phyloP scores from a whole-genome alignment of 257 asterid genomes.

The Gynochthodes officinalis region DNA sequence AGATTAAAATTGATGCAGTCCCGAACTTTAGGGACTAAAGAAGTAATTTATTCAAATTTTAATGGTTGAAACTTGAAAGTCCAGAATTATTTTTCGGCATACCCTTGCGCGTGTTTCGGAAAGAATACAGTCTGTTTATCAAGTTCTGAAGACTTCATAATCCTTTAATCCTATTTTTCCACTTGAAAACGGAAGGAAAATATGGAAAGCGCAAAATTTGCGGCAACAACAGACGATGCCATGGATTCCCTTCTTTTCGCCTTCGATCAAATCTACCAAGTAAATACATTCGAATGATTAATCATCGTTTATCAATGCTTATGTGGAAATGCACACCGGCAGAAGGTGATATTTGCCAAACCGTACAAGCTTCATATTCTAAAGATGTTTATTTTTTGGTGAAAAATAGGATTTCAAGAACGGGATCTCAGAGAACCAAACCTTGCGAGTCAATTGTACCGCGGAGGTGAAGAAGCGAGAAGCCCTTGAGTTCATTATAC shows the following conservation, averaged over 20 bases:
- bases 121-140: too few species aligned
- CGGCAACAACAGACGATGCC: slow-evolving; percentile 28
- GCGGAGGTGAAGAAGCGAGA: slow-evolving; percentile 34
- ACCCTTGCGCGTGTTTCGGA: too few species aligned
- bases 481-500: slow-evolving; percentile 25
- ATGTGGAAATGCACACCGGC: neutral
- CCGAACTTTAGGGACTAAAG: too few species aligned
- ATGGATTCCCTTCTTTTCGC: slow-evolving; percentile 26
- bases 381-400: neutral
- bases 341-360: neutral
- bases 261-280: slow-evolving; percentile 36
- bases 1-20: too few species aligned
- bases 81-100: too few species aligned
- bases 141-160: too few species aligned
- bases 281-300: neutral
- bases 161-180: too few species aligned
- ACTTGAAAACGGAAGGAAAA: neutral
- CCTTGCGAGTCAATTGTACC: slow-evolving; percentile 21
- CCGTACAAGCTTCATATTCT: too few species aligned
- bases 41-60: too few species aligned
- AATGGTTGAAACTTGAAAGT: too few species aligned
- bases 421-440: slow-evolving; percentile 26
- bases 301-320: neutral
- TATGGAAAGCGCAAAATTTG: slow-evolving; percentile 13
- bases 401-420: slow-evolving; percentile 23